Percentiles rank a stretch among this genome's conserved stretches.
Conservation (phyloP, 2,329 filamentous ascomycete genomes). For the Aureobasidium sp. region DNA sequence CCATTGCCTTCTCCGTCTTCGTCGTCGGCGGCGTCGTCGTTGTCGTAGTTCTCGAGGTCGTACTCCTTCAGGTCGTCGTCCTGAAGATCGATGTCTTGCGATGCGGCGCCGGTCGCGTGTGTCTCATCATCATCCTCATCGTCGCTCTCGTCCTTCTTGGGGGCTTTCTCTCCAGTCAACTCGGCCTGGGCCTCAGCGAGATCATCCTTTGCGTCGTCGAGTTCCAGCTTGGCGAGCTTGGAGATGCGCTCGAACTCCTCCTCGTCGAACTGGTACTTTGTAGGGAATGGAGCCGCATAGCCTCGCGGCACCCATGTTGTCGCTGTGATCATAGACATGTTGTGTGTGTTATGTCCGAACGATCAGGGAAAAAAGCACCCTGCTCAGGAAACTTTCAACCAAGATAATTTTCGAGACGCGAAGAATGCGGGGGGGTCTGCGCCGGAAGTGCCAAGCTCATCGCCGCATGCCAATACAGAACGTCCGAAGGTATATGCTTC, state of each 20-base stretch:
- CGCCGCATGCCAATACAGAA: background rate
- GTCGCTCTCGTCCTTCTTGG: constrained; percentile 42
- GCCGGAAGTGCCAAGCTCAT: constrained; percentile 1
- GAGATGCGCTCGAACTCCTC: constrained; percentile 46
- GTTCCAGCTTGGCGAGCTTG: constrained; percentile 53
- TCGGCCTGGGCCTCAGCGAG: constrained; percentile 57
- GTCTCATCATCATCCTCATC: constrained; percentile 49
- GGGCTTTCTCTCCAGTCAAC: constrained; percentile 23
- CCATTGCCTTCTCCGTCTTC: constrained; percentile 49
- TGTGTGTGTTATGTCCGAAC: constrained; percentile 16
- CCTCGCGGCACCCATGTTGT: constrained; percentile 48
- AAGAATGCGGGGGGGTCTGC: background rate
- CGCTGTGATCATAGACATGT: constrained; percentile 50
- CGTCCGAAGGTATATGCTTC: background rate
- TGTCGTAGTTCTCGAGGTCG: constrained; percentile 91
- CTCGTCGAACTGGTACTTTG: constrained; percentile 45
- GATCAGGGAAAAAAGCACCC: background rate
- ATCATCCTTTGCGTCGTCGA: constrained; percentile 88
- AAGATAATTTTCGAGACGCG: constrained; percentile 5
- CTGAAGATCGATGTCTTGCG: constrained; percentile 20
- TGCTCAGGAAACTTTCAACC: background rate
- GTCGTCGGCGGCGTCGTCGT: constrained; percentile 62
- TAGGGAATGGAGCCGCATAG: constrained; percentile 43
- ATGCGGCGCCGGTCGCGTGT: constrained; percentile 19
- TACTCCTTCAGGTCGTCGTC: constrained; percentile 95